Evolutionary conservation across 495 filamentous ascomycete species (phyloP), one percentile per base, ranked within the genome.

Genomic region (Penicillium egyptiacum): DNA sequence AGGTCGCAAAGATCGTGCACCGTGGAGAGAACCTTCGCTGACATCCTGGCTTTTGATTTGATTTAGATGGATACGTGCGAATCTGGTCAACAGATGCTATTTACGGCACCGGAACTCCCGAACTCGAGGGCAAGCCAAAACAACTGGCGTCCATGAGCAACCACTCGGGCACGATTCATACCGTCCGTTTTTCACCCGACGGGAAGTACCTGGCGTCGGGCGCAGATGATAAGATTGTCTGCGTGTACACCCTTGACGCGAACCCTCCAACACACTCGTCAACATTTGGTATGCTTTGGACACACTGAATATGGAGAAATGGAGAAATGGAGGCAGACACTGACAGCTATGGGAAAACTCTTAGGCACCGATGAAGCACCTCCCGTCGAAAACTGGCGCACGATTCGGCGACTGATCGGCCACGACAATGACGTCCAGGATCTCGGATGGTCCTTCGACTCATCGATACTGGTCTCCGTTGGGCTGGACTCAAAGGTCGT

Each of bases 351-450:
- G 53, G 42, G 22, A 40, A 33, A 17, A 39, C 46, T 40, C 40
- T 51, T 75, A 88, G 92, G 92, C 42, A 86, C 90, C 19, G 95
- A 95, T 66, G 95, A 98, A 64, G 83, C 90, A 28, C 91, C 92
- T 1, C 91, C 93, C 0, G 88, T 93, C 22, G 94, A 99, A 75
- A 96, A 95, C 65, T 99, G 94, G 94, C 90, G 94, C 68, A 95
- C 95, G 31, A 84, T 90, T 56, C 87, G 90, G 57, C 88, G 94
- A 59, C 77, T 99, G 48, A 93, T 96, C 46, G 95, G 95, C 9
- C 94, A 99, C 67, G 94, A 99, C 50, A 98, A 98, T 72, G 94
- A 99, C 76, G 91, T 99, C 37, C 94, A 98, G 72, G 95, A 99
- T 79, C 78, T 98, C 53, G 94, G 90, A 30, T 99, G 94, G 94